These are phyloP conservation scores for Choanephora cucurbitarum DNA, from an alignment of 371 early-diverging fungal species.

Conservation along the genomic window DNA sequence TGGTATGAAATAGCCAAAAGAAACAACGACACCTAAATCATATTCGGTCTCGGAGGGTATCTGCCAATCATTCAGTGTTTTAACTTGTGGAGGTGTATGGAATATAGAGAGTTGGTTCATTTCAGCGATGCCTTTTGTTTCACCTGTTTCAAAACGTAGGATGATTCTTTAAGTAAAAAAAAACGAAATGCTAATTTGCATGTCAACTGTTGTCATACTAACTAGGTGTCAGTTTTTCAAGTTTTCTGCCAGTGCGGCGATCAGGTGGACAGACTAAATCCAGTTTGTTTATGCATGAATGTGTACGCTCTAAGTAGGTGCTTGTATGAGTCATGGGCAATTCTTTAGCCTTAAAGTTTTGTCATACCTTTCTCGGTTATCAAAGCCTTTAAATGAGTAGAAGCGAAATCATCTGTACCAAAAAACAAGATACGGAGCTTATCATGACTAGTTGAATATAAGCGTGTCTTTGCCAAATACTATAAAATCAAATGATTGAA, in stretches of 20 bases:
- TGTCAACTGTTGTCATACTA: constrained; percentile 4
- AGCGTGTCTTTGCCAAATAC: not conserved
- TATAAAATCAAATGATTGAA: not conserved
- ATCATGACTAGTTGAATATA: constrained; percentile 4
- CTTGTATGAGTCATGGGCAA: too few species aligned
- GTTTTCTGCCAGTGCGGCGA: constrained; percentile 46
- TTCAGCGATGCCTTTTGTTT: constrained; percentile 45
- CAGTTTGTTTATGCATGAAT: constrained; percentile 49
- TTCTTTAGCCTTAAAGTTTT: too few species aligned
- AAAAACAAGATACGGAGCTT: constrained; percentile 69
- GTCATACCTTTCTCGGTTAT: constrained; percentile 49
- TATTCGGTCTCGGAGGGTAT: constrained; percentile 28
- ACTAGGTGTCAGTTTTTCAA: constrained; percentile 45
- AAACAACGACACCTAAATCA: constrained; percentile 91
- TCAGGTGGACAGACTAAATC: constrained; percentile 76
- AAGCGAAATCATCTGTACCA: constrained; percentile 84
- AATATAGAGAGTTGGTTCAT: constrained; percentile 31
- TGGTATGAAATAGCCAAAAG: constrained; percentile 92
- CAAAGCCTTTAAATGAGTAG: constrained; percentile 63
- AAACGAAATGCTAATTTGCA: too few species aligned
- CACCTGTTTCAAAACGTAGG: constrained; percentile 18
- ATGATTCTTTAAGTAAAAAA: too few species aligned
- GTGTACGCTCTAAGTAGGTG: constrained; percentile 2
- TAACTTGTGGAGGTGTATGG: constrained; percentile 31
- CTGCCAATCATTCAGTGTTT: constrained; percentile 36